Evolutionary conservation across 1,284 basidiomycete species (phyloP).

Genomic region (Cutaneotrichosporon arboriforme): DNA sequence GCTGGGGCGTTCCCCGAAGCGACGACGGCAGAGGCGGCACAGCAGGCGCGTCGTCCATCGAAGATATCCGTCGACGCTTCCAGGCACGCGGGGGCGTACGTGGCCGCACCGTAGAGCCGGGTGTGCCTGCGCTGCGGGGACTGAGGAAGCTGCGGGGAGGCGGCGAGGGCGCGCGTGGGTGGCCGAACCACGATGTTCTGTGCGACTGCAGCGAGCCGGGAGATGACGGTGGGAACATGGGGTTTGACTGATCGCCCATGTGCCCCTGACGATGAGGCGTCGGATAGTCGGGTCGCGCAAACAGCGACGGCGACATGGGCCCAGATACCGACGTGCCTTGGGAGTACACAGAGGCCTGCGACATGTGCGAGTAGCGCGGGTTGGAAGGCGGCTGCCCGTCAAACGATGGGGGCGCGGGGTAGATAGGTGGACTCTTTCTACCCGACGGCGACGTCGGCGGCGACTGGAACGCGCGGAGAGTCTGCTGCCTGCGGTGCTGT

Average conservation of each 20-base stretch:
- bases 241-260: too few species aligned
- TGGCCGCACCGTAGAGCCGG: background rate
- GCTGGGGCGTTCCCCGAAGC: background rate
- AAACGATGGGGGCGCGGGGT: background rate
- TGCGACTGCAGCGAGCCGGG: background rate
- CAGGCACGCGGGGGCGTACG: background rate
- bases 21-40: background rate
- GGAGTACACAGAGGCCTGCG: background rate
- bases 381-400: too few species aligned
- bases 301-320: slow-evolving; percentile 1
- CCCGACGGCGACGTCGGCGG: slow-evolving; percentile 12
- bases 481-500: slow-evolving; percentile 36
- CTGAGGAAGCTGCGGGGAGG: background rate
- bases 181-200: slow-evolving; percentile 6
- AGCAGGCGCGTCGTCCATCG: background rate
- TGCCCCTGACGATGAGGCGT: background rate
- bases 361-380: slow-evolving; percentile 1
- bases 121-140: background rate
- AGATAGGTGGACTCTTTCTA: background rate
- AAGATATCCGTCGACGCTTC: background rate
- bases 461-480: slow-evolving; percentile 36
- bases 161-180: slow-evolving; percentile 1
- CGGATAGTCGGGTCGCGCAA: slow-evolving; percentile 2
- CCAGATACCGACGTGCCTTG: background rate
- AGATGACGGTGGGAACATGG: too few species aligned